phyloP scores from a whole-genome alignment of 768 basidiomycete species.

The Kwoniella bestiolae region DNA sequence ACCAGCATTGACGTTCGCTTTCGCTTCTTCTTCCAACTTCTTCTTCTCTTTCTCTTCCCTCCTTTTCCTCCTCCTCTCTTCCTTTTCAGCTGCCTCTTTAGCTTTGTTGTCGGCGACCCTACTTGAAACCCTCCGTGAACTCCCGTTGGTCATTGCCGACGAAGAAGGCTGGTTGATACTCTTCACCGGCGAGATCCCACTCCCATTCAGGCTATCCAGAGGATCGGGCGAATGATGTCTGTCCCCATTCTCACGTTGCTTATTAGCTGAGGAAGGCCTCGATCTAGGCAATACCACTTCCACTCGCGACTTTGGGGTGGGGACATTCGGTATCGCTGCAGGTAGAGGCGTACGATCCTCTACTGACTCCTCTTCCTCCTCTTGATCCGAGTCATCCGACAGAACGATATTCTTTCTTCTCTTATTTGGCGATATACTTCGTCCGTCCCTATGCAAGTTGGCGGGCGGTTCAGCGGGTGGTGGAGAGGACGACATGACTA shows the following conservation, averaged over 20 bases:
- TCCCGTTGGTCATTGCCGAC: not conserved
- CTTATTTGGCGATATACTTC: constrained; percentile 5
- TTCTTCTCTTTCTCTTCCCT: constrained; percentile 34
- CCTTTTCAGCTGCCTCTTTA: constrained; percentile 34
- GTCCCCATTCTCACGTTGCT: not conserved
- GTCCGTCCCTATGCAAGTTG: not conserved
- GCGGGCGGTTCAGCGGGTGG: constrained; percentile 3
- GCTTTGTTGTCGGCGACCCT: constrained; percentile 27
- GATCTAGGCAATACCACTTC: constrained; percentile 16
- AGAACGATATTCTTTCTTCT: constrained; percentile 1
- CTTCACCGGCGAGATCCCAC: not conserved
- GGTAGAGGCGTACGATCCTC: constrained; percentile 3
- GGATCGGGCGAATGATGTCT: constrained; percentile 22
- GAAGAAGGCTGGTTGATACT: constrained; percentile 1
- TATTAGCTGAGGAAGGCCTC: constrained; percentile 9
- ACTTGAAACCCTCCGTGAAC: constrained; percentile 22
- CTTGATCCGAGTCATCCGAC: constrained; percentile 10
- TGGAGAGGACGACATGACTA: constrained; percentile 9
- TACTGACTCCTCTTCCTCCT: constrained; percentile 19
- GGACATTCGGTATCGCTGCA: not conserved
- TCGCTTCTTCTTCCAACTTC: constrained; percentile 5
- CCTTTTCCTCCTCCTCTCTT: constrained; percentile 34
- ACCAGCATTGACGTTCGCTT: constrained; percentile 3
- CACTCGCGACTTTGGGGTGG: constrained; percentile 15
- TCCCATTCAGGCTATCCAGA: constrained; percentile 3